Conservation (phyloP, 192 early-diverging fungal genomes). For the Physocladia obscura region DNA sequence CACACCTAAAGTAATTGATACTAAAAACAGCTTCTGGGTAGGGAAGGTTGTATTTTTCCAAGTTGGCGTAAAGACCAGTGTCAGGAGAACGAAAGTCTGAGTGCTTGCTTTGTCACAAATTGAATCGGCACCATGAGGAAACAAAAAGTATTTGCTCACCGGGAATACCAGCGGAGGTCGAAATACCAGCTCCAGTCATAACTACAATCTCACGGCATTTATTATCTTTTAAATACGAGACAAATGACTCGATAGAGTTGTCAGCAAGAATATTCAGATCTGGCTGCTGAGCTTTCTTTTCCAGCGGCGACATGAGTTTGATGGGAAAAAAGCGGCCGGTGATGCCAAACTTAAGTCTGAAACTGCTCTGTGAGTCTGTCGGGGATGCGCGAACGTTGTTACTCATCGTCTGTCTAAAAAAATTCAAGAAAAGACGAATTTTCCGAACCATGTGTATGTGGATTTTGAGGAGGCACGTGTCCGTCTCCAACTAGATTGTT, state of each 20-base stretch:
- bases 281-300: conserved; percentile 19
- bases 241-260: conserved; percentile 42
- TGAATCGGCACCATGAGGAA: too few relatives aligned
- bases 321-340: not conserved
- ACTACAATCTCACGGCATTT: conserved; percentile 63
- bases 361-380: too few relatives aligned
- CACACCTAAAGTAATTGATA: conserved; percentile 77
- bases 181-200: conserved; percentile 87
- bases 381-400: not conserved
- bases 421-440: too few relatives aligned
- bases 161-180: conserved; percentile 70
- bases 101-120: too few relatives aligned
- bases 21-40: conserved; percentile 95
- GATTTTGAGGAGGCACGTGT: too few relatives aligned
- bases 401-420: too few relatives aligned
- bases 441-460: too few relatives aligned
- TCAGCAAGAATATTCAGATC: conserved; percentile 30
- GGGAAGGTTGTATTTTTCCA: conserved; percentile 83
- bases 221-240: conserved; percentile 35
- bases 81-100: conserved; percentile 85
- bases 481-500: too few relatives aligned
- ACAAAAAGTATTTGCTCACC: too few relatives aligned
- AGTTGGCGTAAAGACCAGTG: conserved; percentile 83
- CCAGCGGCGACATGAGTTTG: not conserved
- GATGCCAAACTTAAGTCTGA: too few relatives aligned